Conservation (phyloP, 2,329 filamentous ascomycete genomes). For the Clonostachys rosea region DNA sequence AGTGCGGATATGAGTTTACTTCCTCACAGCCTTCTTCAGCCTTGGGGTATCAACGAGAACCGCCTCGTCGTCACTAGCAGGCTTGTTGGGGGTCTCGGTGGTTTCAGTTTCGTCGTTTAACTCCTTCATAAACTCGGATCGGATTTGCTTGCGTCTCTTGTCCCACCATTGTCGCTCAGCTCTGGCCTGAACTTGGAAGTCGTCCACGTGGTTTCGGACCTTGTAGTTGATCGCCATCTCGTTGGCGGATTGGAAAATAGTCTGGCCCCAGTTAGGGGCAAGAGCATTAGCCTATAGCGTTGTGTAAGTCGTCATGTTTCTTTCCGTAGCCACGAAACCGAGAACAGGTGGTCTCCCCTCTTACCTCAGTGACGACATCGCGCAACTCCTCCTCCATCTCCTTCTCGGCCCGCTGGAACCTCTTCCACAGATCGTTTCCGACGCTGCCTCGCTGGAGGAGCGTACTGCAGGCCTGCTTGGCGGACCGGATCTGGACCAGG, state of each 20-base stretch:
- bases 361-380: constrained; percentile 88
- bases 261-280: constrained; percentile 82
- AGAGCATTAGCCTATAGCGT: constrained; percentile 77
- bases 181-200: constrained; percentile 66
- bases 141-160: constrained; percentile 69
- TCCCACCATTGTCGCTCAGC: constrained; percentile 92
- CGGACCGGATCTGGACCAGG: constrained; percentile 81
- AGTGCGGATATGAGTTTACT: constrained; percentile 27
- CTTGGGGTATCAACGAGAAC: constrained; percentile 68
- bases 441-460: constrained; percentile 88
- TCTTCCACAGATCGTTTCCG: constrained; percentile 92
- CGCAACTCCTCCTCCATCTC: constrained; percentile 95
- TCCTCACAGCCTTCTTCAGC: constrained; percentile 59
- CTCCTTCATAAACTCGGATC: constrained; percentile 79
- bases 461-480: constrained; percentile 81
- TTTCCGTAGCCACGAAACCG: background rate
- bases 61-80: constrained; percentile 31
- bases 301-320: background rate
- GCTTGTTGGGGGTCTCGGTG: constrained; percentile 10
- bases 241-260: constrained; percentile 95
- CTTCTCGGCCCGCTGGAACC: constrained; percentile 87
- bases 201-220: constrained; percentile 69
- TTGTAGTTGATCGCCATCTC: constrained; percentile 86
- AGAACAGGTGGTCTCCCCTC: constrained; percentile 9
- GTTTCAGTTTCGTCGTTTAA: constrained; percentile 57